phyloP scores from a whole-genome alignment of 192 early-diverging fungal species.

The Coemansia sp. region DNA sequence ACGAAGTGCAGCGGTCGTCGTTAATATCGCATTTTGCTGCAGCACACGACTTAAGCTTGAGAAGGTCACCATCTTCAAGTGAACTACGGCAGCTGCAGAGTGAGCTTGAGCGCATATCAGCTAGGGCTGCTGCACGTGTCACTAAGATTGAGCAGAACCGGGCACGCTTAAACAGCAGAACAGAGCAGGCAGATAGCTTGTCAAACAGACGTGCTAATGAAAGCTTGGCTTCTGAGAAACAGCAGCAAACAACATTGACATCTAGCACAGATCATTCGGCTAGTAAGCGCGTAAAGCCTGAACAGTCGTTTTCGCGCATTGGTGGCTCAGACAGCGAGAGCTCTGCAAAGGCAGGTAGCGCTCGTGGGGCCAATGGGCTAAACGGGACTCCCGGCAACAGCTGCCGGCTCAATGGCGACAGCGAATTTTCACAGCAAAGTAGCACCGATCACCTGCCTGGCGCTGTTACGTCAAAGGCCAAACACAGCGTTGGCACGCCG shows the following conservation, averaged over 20 bases:
- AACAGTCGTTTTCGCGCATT: conserved; percentile 4
- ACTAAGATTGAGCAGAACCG: conserved; percentile 23
- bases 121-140: conserved; percentile 19
- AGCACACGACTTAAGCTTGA: conserved; percentile 6
- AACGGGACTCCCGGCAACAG: not conserved
- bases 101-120: conserved; percentile 37
- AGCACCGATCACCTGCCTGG: conserved; percentile 11
- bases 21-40: conserved; percentile 30
- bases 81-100: conserved; percentile 40
- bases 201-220: not conserved
- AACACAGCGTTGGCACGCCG: conserved; percentile 42
- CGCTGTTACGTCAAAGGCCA: conserved; percentile 26
- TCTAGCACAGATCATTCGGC: conserved; percentile 19
- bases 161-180: not conserved
- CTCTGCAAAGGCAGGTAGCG: conserved; percentile 20
- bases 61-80: conserved; percentile 13
- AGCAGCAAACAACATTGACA: not conserved
- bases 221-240: not conserved
- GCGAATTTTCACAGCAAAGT: conserved; percentile 7
- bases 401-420: conserved; percentile 2
- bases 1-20: conserved; percentile 33
- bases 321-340: conserved; percentile 41
- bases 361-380: conserved; percentile 3
- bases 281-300: conserved; percentile 29
- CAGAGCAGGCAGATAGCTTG: not conserved